A percentile compares a stretch with the other conserved stretches of the same genome.
Conservation (phyloP, 768 basidiomycete genomes). For the Auricularia heimuer region DNA sequence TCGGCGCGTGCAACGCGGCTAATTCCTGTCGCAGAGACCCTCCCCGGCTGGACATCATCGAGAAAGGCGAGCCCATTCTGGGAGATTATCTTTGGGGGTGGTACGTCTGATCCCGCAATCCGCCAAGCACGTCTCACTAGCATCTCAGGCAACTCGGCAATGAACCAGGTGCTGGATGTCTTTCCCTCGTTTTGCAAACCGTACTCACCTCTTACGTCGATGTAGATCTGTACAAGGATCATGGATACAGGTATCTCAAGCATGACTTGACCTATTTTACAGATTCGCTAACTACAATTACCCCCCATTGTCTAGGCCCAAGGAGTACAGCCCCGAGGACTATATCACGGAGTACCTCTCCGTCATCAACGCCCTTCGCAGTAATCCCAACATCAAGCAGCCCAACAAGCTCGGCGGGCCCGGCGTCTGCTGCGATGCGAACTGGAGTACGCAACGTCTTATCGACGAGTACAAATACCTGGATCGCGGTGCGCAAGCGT, state of each 20-base stretch:
- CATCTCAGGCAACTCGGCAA: not conserved
- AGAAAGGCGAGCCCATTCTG: not conserved
- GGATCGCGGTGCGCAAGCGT: not conserved
- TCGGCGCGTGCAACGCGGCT: not conserved
- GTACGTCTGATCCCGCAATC: not conserved
- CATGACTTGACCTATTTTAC: not conserved
- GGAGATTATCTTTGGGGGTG: not conserved
- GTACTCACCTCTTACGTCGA: not conserved
- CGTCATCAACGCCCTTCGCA: not conserved
- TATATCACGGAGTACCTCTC: not conserved
- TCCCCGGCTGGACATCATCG: not conserved
- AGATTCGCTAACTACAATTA: not conserved
- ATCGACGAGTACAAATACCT: not conserved
- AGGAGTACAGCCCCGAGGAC: not conserved
- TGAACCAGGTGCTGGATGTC: not conserved
- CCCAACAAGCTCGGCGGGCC: not conserved
- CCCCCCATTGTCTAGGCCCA: not conserved
- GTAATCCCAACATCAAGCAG: not conserved
- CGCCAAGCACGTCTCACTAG: not conserved
- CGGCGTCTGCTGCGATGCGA: not conserved
- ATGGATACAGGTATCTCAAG: not conserved
- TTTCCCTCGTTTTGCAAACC: not conserved
- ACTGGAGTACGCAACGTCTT: not conserved
- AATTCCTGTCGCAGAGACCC: not conserved
- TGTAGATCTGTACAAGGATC: not conserved